A percentile compares a stretch with the other conserved stretches of the same genome.
Evolutionary conservation across 2,329 filamentous ascomycete genomes (phyloP).

Genomic region (Septoria petroselini): DNA sequence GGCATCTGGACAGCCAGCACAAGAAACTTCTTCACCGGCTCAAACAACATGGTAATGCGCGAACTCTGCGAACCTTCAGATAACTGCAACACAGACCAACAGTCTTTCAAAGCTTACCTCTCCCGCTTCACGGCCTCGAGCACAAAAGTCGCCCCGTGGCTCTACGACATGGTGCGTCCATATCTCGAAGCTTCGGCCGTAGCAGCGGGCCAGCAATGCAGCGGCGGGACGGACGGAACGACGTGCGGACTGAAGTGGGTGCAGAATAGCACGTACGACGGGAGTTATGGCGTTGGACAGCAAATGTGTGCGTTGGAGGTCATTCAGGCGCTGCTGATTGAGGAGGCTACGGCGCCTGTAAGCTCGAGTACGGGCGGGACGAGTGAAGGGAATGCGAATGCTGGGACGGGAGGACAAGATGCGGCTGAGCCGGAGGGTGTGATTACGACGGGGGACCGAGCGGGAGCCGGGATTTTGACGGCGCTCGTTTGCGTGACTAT

Average conservation of each 20-base stretch:
- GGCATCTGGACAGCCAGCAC: constrained; percentile 30
- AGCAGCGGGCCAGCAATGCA: constrained; percentile 55
- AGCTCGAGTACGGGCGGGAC: constrained; percentile 54
- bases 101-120: constrained; percentile 42
- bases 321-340: constrained; percentile 45
- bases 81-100: constrained; percentile 43
- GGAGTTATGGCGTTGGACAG: constrained; percentile 52
- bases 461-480: constrained; percentile 56
- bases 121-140: constrained; percentile 51
- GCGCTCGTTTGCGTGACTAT: constrained; percentile 22
- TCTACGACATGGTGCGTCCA: constrained; percentile 50
- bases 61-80: constrained; percentile 45
- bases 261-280: constrained; percentile 43
- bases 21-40: constrained; percentile 42
- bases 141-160: constrained; percentile 57
- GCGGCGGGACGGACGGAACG: constrained; percentile 46
- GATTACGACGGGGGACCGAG: constrained; percentile 61
- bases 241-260: constrained; percentile 47
- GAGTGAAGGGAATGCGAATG: constrained; percentile 46
- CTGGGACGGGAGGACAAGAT: constrained; percentile 39
- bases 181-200: constrained; percentile 53
- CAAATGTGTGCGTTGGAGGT: constrained; percentile 56
- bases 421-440: constrained; percentile 33
- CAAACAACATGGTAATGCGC: constrained; percentile 41
- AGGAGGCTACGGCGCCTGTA: constrained; percentile 40